phyloP scores from a whole-genome alignment of 192 early-diverging fungal species.

The Entomortierella beljakovae region DNA sequence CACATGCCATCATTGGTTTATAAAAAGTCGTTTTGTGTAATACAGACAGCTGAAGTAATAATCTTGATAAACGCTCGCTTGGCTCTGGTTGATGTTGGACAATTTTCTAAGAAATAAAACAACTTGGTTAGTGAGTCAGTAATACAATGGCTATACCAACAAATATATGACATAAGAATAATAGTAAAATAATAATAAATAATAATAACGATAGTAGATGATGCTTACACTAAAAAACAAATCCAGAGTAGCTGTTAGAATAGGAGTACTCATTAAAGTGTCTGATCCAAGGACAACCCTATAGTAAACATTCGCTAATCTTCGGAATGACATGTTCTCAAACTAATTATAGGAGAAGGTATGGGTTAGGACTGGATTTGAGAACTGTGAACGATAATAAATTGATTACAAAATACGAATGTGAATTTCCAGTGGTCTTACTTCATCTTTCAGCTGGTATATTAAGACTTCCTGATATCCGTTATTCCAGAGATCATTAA shows the following conservation, averaged over 20 bases:
- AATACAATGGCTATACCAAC: too few relatives aligned
- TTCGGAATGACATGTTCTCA: slow-evolving; percentile 20
- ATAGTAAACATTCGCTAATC: slow-evolving; percentile 34
- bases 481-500: slow-evolving; percentile 26
- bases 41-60: slow-evolving; percentile 55
- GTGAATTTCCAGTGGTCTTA: background rate
- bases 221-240: slow-evolving; percentile 57
- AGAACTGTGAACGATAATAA: background rate
- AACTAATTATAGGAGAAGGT: slow-evolving; percentile 3
- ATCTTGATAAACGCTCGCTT: slow-evolving; percentile 45
- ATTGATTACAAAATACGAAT: background rate
- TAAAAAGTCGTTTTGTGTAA: slow-evolving; percentile 54
- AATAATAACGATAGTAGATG: background rate
- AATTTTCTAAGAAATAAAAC: slow-evolving; percentile 41
- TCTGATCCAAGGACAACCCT: slow-evolving; percentile 30
- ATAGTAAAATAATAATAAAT: background rate
- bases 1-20: slow-evolving; percentile 66
- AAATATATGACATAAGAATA: too few relatives aligned
- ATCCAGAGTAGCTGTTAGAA: slow-evolving; percentile 57
- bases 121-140: background rate
- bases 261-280: slow-evolving; percentile 33
- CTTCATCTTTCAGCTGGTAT: slow-evolving; percentile 33
- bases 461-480: slow-evolving; percentile 24
- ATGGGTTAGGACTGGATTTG: background rate
- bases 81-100: slow-evolving; percentile 46